These are phyloP conservation scores for Begonia loranthoides DNA, from an alignment of 306 rosid genomes.

Conservation along the genomic window DNA sequence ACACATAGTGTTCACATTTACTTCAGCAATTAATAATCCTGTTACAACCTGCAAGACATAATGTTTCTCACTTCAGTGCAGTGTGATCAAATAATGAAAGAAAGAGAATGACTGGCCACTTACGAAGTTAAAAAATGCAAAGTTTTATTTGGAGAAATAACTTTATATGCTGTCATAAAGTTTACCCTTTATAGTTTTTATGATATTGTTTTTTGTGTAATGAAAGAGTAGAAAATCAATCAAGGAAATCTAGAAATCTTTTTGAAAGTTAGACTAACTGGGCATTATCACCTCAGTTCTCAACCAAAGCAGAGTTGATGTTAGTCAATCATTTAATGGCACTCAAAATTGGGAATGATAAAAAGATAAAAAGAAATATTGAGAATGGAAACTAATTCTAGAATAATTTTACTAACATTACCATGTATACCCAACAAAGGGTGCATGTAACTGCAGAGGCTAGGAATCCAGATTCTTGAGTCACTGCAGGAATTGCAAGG, in stretches of 20 bases:
- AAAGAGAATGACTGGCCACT: not conserved
- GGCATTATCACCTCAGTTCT: too few relatives aligned
- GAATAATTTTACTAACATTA: slow-evolving; percentile 8
- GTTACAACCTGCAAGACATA: slow-evolving; percentile 48
- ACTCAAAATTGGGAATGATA: not conserved
- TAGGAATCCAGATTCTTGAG: slow-evolving; percentile 69
- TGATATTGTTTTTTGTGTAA: too few relatives aligned
- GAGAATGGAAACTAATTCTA: not conserved
- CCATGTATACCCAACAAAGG: slow-evolving; percentile 63
- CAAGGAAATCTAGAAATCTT: not conserved
- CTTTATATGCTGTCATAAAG: too few relatives aligned
- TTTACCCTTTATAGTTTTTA: too few relatives aligned
- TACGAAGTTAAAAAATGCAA: too few relatives aligned
- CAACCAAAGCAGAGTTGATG: too few relatives aligned
- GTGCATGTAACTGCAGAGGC: slow-evolving; percentile 59
- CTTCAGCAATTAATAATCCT: slow-evolving; percentile 73
- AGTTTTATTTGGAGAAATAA: too few relatives aligned
- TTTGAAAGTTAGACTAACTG: not conserved
- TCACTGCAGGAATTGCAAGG: slow-evolving; percentile 72
- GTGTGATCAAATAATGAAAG: not conserved
- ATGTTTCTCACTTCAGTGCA: not conserved
- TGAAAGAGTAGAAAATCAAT: too few relatives aligned
- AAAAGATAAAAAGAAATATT: not conserved
- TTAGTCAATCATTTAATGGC: not conserved
- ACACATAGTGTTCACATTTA: slow-evolving; percentile 66